Evolutionary conservation across 2,329 filamentous ascomycete genomes (phyloP).

Genomic region (Ustulina deusta): DNA sequence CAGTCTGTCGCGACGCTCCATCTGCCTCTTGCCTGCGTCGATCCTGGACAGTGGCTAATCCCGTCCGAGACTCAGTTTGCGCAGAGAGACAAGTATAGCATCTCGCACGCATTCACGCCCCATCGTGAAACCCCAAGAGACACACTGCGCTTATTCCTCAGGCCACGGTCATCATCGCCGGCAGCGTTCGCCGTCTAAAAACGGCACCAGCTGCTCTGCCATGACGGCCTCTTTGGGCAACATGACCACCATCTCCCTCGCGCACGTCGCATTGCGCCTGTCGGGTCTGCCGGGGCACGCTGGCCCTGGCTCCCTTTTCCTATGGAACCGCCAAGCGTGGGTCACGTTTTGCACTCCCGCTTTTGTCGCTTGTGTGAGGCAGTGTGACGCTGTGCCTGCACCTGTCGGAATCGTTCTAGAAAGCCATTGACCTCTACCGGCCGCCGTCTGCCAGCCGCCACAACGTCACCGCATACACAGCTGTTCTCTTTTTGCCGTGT

Average conservation of each 20-base stretch:
- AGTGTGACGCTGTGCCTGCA: constrained; percentile 8
- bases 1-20: neutral
- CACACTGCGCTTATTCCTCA: neutral
- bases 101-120: neutral
- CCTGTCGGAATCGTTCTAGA: constrained; percentile 15
- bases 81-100: constrained; percentile 7
- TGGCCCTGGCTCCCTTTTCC: neutral
- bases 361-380: neutral
- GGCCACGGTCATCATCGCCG: neutral
- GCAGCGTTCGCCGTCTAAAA: neutral
- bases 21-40: neutral
- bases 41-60: too few species aligned
- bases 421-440: neutral
- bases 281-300: neutral
- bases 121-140: constrained; percentile 1
- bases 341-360: neutral
- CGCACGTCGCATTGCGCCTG: neutral
- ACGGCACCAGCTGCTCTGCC: neutral
- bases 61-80: too few species aligned
- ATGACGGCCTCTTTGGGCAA: neutral
- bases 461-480: neutral
- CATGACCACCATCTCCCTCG: neutral
- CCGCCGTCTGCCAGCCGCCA: neutral
- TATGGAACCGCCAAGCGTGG: neutral
- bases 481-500: neutral